Evolutionary conservation across 805 yeast species (phyloP).

Genomic region (Yamadazyma scolyti): DNA sequence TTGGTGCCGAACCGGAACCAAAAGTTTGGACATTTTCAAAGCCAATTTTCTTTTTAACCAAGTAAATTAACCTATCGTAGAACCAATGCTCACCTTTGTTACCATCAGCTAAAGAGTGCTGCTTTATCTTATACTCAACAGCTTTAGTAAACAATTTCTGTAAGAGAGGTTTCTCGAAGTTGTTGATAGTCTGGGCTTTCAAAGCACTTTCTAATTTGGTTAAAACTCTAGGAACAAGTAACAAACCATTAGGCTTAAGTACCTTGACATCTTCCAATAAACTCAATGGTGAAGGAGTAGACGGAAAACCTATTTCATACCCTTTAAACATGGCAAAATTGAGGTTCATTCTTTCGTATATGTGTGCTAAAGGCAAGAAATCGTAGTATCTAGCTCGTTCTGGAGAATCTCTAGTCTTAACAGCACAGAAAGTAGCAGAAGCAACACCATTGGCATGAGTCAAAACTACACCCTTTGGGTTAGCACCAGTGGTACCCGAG

Average conservation of each 20-base stretch:
- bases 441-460: slow-evolving; percentile 52
- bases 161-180: slow-evolving; percentile 21
- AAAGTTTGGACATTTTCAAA: slow-evolving; percentile 23
- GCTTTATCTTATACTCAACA: slow-evolving; percentile 16
- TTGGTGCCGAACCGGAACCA: slow-evolving; percentile 64
- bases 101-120: slow-evolving; percentile 38
- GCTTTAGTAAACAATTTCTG: slow-evolving; percentile 19
- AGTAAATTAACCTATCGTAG: slow-evolving; percentile 24
- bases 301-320: slow-evolving; percentile 51
- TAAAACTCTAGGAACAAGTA: slow-evolving; percentile 38
- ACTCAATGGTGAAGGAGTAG: slow-evolving; percentile 23
- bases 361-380: slow-evolving; percentile 59
- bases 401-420: slow-evolving; percentile 16
- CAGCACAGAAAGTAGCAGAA: slow-evolving; percentile 35
- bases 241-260: slow-evolving; percentile 24
- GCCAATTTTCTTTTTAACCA: slow-evolving; percentile 37
- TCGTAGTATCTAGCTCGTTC: slow-evolving; percentile 22
- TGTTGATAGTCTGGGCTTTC: slow-evolving; percentile 21
- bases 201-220: slow-evolving; percentile 28
- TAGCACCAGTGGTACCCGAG: slow-evolving; percentile 68
- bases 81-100: slow-evolving; percentile 29
- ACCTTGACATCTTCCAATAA: slow-evolving; percentile 25
- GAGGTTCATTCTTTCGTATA: slow-evolving; percentile 49
- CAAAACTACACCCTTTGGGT: slow-evolving; percentile 65
- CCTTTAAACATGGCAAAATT: slow-evolving; percentile 46